These are phyloP conservation scores for Inga oerstediana DNA, from an alignment of 306 rosid species.

Conservation along the genomic window DNA sequence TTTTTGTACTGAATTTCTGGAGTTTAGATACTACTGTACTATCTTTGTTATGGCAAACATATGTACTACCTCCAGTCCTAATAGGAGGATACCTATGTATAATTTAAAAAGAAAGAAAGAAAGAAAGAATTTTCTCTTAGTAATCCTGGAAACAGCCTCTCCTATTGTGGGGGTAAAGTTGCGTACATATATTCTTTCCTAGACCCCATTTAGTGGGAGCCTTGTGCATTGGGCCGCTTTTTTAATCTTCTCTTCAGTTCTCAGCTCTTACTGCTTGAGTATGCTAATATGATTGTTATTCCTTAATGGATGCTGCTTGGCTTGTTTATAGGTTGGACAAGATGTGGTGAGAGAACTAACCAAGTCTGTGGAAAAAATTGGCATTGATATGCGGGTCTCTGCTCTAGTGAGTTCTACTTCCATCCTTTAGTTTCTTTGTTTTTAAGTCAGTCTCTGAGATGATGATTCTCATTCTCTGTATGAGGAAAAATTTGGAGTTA, in stretches of 20 bases:
- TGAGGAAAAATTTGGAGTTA: constrained; percentile 13
- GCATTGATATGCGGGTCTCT: constrained; percentile 88
- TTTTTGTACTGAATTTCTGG: background rate
- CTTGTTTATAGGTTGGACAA: constrained; percentile 78
- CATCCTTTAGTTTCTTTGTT: constrained; percentile 20
- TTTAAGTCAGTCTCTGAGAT: constrained; percentile 2
- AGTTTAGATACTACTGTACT: background rate
- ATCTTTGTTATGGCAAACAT: background rate
- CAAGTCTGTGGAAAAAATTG: constrained; percentile 73
- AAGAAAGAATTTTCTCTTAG: constrained; percentile 11
- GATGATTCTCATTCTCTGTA: constrained; percentile 25
- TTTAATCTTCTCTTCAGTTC: constrained; percentile 3
- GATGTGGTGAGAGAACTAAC: constrained; percentile 85
- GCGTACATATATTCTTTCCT: no score
- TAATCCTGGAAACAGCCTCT: background rate
- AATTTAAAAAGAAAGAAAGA: background rate
- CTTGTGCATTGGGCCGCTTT: no score
- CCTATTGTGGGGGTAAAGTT: no score
- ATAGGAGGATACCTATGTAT: background rate
- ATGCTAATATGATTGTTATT: constrained; percentile 19
- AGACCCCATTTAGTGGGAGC: no score
- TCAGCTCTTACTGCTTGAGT: background rate
- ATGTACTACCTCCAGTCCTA: background rate
- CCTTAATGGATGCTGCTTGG: constrained; percentile 28
- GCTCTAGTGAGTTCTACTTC: constrained; percentile 68